Evolutionary conservation across 192 early-diverging fungal genomes (phyloP).

Genomic region (Anaeromyces robustus): DNA sequence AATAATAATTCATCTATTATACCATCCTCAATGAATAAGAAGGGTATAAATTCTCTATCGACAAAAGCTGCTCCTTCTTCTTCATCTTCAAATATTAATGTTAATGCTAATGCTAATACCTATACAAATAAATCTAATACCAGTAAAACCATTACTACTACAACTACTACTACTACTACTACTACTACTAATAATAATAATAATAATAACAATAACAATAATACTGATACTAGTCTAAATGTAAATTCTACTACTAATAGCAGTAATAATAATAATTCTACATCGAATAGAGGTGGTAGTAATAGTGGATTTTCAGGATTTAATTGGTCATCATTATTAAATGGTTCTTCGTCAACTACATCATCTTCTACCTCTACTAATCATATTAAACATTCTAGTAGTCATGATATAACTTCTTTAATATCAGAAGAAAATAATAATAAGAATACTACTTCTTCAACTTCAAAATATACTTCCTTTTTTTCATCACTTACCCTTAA

Average conservation of each 20-base stretch:
- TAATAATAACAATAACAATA: no score
- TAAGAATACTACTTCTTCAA: background rate
- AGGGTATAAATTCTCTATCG: background rate
- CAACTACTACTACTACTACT: no score
- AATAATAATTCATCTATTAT: no score
- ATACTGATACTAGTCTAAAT: no score
- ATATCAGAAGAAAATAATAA: background rate
- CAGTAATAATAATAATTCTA: background rate
- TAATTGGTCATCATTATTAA: background rate
- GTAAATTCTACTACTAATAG: no score
- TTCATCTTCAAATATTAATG: no score
- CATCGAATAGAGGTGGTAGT: no score
- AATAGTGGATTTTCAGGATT: background rate
- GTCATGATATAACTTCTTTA: background rate
- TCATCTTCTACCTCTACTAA: background rate
- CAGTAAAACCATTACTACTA: no score
- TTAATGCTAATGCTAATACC: no score
- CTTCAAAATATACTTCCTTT: background rate
- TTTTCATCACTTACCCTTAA: background rate
- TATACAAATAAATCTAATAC: no score
- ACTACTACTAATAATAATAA: background rate
- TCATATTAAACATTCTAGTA: background rate
- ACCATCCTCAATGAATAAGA: no score
- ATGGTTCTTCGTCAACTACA: background rate
- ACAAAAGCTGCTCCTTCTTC: background rate